These are phyloP conservation scores for Kluyveromyces lactis DNA, from an alignment of 805 yeast species.

Conservation along the genomic window DNA sequence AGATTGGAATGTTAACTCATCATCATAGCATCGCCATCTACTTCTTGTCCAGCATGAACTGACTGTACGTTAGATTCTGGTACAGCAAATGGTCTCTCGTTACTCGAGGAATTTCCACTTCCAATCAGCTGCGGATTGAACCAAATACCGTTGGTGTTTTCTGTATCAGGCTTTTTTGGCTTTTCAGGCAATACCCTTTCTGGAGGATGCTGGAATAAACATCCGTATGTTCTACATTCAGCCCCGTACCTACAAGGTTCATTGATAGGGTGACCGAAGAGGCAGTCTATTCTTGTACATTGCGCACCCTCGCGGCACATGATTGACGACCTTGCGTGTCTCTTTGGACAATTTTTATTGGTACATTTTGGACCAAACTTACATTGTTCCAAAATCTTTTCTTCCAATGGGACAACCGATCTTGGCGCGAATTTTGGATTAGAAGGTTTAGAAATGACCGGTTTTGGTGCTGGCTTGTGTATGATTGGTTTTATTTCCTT, in stretches of 20 bases:
- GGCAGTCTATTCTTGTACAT: slow-evolving; percentile 75
- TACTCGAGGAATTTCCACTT: slow-evolving; percentile 32
- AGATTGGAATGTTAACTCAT: neutral
- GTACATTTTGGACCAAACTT: slow-evolving; percentile 72
- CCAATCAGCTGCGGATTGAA: slow-evolving; percentile 15
- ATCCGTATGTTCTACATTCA: slow-evolving; percentile 61
- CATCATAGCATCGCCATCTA: slow-evolving; percentile 29
- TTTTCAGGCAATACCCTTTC: slow-evolving; percentile 43
- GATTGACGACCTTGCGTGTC: slow-evolving; percentile 71
- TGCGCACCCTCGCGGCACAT: slow-evolving; percentile 76
- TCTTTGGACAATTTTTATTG: slow-evolving; percentile 66
- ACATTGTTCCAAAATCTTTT: slow-evolving; percentile 69
- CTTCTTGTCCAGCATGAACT: slow-evolving; percentile 56
- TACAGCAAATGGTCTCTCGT: slow-evolving; percentile 66
- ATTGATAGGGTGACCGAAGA: slow-evolving; percentile 71
- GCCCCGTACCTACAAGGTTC: slow-evolving; percentile 76
- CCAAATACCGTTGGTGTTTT: slow-evolving; percentile 14
- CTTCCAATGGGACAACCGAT: slow-evolving; percentile 23
- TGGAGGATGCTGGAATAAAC: slow-evolving; percentile 74
- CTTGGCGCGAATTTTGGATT: slow-evolving; percentile 5
- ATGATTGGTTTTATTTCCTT: slow-evolving; percentile 29
- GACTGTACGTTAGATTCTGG: slow-evolving; percentile 52
- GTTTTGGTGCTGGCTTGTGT: slow-evolving; percentile 2
- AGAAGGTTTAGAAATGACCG: slow-evolving; percentile 3
- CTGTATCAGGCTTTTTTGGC: slow-evolving; percentile 15